Percentiles rank a stretch among this genome's conserved stretches.
phyloP scores from a whole-genome alignment of 2,329 filamentous ascomycete species.

The Xylaria hypoxylon region DNA sequence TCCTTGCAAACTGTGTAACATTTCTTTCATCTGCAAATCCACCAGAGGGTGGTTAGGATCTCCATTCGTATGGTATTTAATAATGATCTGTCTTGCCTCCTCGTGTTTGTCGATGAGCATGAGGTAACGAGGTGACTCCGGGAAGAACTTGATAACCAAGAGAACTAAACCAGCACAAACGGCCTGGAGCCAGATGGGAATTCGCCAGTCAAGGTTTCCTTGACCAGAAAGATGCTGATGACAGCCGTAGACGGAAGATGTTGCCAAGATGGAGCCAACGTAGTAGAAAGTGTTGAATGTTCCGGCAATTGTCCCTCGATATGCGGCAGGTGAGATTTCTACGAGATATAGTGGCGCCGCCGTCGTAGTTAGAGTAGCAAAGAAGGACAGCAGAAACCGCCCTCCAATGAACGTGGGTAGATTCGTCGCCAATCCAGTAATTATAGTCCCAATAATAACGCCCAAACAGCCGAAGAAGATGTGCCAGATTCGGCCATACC shows the following conservation, averaged over 20 bases:
- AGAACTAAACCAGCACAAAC: conserved; percentile 50
- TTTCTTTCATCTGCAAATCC: conserved; percentile 56
- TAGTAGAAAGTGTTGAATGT: conserved; percentile 60
- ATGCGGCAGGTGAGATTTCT: conserved; percentile 69
- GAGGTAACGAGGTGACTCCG: conserved; percentile 53
- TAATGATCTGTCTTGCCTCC: conserved; percentile 55
- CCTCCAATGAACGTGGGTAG: conserved; percentile 63
- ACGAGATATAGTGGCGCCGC: conserved; percentile 70
- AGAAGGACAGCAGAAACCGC: conserved; percentile 63
- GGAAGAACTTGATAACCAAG: conserved; percentile 51
- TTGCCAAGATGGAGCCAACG: conserved; percentile 51
- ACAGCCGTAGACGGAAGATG: conserved; percentile 50
- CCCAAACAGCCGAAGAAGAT: conserved; percentile 60
- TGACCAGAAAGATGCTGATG: conserved; percentile 47
- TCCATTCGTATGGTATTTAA: conserved; percentile 57
- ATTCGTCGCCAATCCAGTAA: conserved; percentile 60
- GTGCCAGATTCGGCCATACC: conserved; percentile 56
- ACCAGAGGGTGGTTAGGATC: conserved; percentile 56
- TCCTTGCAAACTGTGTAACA: conserved; percentile 51
- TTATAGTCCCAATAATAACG: conserved; percentile 62
- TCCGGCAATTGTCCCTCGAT: conserved; percentile 69
- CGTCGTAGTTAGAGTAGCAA: conserved; percentile 66
- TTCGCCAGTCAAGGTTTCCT: conserved; percentile 50
- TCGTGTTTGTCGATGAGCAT: conserved; percentile 51
- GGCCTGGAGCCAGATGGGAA: conserved; percentile 53